phyloP scores from a whole-genome alignment of 2,329 filamentous ascomycete species.

The Juglanconis sp. region DNA sequence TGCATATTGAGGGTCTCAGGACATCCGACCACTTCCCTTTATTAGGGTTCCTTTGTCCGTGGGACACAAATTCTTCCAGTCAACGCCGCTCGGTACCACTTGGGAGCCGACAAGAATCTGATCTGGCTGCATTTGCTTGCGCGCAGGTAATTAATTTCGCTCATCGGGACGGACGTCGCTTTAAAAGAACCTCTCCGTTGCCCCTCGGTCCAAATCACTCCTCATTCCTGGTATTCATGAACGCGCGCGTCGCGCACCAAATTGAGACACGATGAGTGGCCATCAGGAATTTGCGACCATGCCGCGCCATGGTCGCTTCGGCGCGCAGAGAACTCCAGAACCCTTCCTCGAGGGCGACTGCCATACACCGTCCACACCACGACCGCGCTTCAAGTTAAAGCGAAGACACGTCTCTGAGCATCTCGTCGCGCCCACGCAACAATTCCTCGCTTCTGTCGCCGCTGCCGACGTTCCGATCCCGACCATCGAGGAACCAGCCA shows the following conservation, averaged over 20 bases:
- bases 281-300: conserved; percentile 7
- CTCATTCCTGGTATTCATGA: conserved; percentile 2
- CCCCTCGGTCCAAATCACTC: neutral
- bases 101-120: neutral
- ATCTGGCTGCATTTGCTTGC: neutral
- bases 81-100: neutral
- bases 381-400: conserved; percentile 54
- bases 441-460: conserved; percentile 65
- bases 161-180: neutral
- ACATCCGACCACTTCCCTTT: conserved; percentile 6
- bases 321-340: conserved; percentile 50
- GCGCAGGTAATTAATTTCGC: neutral
- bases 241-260: neutral
- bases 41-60: neutral
- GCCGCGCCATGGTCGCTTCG: conserved; percentile 39
- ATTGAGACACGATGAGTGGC: conserved; percentile 15
- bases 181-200: neutral
- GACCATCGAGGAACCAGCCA: conserved; percentile 57
- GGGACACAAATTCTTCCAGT: neutral
- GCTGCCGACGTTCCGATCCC: conserved; percentile 63
- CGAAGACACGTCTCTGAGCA: conserved; percentile 49
- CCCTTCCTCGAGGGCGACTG: conserved; percentile 37
- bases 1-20: neutral
- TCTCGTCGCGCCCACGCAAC: conserved; percentile 57
- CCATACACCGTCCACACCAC: conserved; percentile 47